Conservation (phyloP, 805 yeast genomes). For the Starmerella asiatica region DNA sequence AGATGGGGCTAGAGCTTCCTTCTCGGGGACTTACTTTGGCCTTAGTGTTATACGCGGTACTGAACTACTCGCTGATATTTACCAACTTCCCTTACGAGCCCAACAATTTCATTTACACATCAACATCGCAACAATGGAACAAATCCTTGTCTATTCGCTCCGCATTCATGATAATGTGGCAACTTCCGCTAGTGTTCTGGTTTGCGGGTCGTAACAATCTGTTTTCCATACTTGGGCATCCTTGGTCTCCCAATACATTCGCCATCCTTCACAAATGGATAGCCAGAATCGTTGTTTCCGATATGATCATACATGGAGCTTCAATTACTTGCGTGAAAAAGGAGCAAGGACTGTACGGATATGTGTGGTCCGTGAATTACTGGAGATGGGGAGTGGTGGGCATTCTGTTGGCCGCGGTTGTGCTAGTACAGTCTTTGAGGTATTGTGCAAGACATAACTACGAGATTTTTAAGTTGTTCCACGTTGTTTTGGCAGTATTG, state of each 20-base stretch:
- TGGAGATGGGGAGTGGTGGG: slow-evolving; percentile 32
- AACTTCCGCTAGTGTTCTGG: slow-evolving; percentile 37
- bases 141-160: slow-evolving; percentile 14
- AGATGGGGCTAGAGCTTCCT: slow-evolving; percentile 21
- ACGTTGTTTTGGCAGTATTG: slow-evolving; percentile 40
- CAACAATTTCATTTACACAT: slow-evolving; percentile 13
- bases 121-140: slow-evolving; percentile 16
- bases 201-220: slow-evolving; percentile 62
- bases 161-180: slow-evolving; percentile 21
- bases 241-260: slow-evolving; percentile 32
- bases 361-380: slow-evolving; percentile 17
- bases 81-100: slow-evolving; percentile 7
- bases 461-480: slow-evolving; percentile 45
- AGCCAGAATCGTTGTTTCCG: slow-evolving; percentile 39
- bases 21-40: slow-evolving; percentile 28
- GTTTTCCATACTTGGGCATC: slow-evolving; percentile 36
- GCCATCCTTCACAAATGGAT: slow-evolving; percentile 49
- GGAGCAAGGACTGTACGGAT: slow-evolving; percentile 20
- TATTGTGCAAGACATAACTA: slow-evolving; percentile 40
- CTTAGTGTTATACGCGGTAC: slow-evolving; percentile 23
- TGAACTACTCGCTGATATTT: slow-evolving; percentile 24
- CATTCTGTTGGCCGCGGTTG: slow-evolving; percentile 31
- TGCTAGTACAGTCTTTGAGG: slow-evolving; percentile 39
- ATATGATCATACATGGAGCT: slow-evolving; percentile 43
- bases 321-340: slow-evolving; percentile 30